Conservation (phyloP, 2,329 filamentous ascomycete genomes). For the Colletotrichum chrysophilum region DNA sequence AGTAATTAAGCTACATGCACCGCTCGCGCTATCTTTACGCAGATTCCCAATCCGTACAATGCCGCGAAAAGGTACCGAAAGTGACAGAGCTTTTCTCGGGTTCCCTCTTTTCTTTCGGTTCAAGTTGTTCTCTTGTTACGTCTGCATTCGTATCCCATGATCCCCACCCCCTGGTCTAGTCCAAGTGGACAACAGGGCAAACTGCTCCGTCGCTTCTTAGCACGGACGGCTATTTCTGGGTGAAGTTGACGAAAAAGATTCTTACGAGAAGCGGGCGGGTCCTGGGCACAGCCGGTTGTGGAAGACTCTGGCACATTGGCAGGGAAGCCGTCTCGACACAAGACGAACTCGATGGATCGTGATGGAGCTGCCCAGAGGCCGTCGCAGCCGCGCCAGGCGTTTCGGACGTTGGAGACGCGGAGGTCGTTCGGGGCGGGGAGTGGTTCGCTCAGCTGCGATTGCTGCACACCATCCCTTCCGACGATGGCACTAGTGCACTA, state of each 20-base stretch:
- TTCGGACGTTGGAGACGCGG: not conserved
- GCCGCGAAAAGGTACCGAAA: not conserved
- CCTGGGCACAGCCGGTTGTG: not conserved
- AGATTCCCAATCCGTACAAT: not conserved
- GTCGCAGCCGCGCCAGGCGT: not conserved
- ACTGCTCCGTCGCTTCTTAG: not conserved
- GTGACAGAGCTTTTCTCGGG: not conserved
- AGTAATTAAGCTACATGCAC: not conserved
- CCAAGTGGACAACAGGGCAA: not conserved
- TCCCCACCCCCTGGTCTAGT: not conserved
- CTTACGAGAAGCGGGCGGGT: not conserved
- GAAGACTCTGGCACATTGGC: not conserved
- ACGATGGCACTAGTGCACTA: not conserved
- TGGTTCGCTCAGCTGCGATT: not conserved
- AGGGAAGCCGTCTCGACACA: not conserved
- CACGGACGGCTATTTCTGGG: conserved; percentile 8
- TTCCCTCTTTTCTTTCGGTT: not conserved
- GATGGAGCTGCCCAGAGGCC: not conserved
- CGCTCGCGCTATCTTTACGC: not conserved
- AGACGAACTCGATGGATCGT: not conserved
- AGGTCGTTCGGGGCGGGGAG: not conserved
- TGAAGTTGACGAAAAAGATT: not conserved
- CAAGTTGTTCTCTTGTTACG: not conserved
- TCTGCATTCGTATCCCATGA: not conserved
- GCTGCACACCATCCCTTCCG: not conserved